These are phyloP conservation scores for Claviceps sp. DNA, from an alignment of 2,329 filamentous ascomycete species.

Conservation along the genomic window DNA sequence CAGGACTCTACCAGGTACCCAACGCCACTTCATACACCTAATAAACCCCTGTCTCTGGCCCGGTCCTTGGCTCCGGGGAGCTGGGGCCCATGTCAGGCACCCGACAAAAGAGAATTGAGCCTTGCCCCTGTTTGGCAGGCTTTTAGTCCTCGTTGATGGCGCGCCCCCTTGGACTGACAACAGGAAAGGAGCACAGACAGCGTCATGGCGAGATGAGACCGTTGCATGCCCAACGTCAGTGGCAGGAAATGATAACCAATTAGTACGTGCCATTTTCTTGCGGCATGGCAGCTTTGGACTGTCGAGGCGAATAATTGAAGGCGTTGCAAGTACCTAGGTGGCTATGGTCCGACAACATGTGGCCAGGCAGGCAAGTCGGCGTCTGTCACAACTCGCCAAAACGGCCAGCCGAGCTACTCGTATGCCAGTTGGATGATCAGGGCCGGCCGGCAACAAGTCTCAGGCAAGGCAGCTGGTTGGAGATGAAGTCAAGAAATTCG, in stretches of 20 bases:
- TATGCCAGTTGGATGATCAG: background rate
- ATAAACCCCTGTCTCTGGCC: slow-evolving; percentile 3
- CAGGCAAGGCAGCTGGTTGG: background rate
- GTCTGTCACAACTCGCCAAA: background rate
- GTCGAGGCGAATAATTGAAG: background rate
- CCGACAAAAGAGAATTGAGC: slow-evolving; percentile 4
- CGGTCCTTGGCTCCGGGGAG: slow-evolving; percentile 7
- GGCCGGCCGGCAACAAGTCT: background rate
- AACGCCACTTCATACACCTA: slow-evolving; percentile 1
- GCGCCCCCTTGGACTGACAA: background rate
- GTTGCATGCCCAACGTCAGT: background rate
- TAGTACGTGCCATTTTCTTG: background rate
- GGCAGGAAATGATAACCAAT: background rate
- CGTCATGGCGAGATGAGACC: background rate
- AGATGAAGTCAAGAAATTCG: background rate
- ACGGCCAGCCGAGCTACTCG: background rate
- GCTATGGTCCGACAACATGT: background rate
- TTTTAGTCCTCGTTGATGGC: background rate
- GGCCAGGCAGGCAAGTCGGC: background rate
- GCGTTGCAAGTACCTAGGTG: background rate
- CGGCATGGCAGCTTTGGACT: background rate
- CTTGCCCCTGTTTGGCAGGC: slow-evolving; percentile 3
- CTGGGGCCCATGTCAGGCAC: slow-evolving; percentile 6
- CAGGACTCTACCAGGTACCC: background rate
- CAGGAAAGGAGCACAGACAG: slow-evolving; percentile 1